Percentiles rank a stretch among this genome's conserved stretches.
Conservation (phyloP, 768 basidiomycete species). For the Calocybe indica region DNA sequence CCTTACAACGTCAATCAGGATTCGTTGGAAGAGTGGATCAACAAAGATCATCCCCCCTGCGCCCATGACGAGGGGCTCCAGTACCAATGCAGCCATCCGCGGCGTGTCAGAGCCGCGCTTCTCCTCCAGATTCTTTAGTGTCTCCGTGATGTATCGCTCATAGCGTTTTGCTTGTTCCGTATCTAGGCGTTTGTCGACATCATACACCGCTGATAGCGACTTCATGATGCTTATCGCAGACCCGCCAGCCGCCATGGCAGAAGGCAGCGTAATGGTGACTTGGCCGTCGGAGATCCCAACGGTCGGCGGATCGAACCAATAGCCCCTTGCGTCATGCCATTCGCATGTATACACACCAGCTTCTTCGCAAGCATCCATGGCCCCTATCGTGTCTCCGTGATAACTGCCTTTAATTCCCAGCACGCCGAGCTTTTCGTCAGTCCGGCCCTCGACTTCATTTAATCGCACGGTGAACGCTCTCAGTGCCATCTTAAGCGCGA, state of each 20-base stretch:
- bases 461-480: constrained; percentile 46
- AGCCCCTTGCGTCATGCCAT: constrained; percentile 91
- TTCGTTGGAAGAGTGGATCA: constrained; percentile 91
- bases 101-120: constrained; percentile 9
- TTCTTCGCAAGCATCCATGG: constrained; percentile 93
- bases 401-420: constrained; percentile 90
- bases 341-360: constrained; percentile 85
- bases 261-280: constrained; percentile 48
- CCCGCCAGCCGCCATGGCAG: constrained; percentile 29
- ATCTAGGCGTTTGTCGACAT: constrained; percentile 54
- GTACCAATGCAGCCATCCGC: constrained; percentile 67
- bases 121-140: constrained; percentile 39
- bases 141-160: constrained; percentile 45
- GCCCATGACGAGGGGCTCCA: constrained; percentile 92
- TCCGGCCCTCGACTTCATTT: background rate
- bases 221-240: constrained; percentile 16
- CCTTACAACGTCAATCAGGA: constrained; percentile 79
- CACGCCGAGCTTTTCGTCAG: constrained; percentile 54
- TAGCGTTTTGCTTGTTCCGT: constrained; percentile 64
- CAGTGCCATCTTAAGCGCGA: constrained; percentile 96
- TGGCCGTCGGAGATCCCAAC: constrained; percentile 62
- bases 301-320: constrained; percentile 89
- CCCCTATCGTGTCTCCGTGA: constrained; percentile 96
- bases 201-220: constrained; percentile 60
- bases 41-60: constrained; percentile 98